Evolutionary conservation across 768 basidiomycete genomes (phyloP).

Genomic region (Kwoniella shandongensis): DNA sequence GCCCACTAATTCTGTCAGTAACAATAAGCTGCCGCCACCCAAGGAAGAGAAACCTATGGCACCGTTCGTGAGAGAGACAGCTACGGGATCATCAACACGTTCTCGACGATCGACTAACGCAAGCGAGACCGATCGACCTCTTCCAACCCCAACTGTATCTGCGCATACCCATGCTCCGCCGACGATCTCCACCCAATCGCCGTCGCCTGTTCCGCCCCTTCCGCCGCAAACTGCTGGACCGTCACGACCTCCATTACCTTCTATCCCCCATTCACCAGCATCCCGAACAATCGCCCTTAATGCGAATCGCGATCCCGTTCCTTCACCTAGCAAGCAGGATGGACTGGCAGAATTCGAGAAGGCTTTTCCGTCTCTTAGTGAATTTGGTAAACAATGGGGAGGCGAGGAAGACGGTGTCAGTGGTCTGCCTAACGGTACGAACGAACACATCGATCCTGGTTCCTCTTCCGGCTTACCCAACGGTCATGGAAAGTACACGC

Average conservation of each 20-base stretch:
- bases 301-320: conserved; percentile 2
- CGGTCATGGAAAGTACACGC: conserved; percentile 11
- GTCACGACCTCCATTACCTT: conserved; percentile 5
- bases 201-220: conserved; percentile 5
- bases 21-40: neutral
- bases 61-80: conserved; percentile 9
- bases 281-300: neutral
- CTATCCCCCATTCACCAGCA: conserved; percentile 4
- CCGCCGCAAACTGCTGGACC: conserved; percentile 6
- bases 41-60: conserved; percentile 13
- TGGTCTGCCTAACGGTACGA: conserved; percentile 6
- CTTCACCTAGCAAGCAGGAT: neutral
- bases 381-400: conserved; percentile 48
- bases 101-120: conserved; percentile 20
- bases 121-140: conserved; percentile 6
- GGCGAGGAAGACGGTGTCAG: conserved; percentile 9
- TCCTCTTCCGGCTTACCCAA: conserved; percentile 14
- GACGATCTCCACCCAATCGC: neutral
- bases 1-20: neutral
- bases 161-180: neutral
- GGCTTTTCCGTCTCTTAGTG: conserved; percentile 47
- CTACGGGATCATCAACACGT: conserved; percentile 27
- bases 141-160: neutral
- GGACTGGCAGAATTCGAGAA: conserved; percentile 46
- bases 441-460: neutral